Evolutionary conservation across 495 filamentous ascomycete genomes (phyloP), one percentile per base, ranked within the genome.

Genomic region (Lasiosphaeria miniovina): DNA sequence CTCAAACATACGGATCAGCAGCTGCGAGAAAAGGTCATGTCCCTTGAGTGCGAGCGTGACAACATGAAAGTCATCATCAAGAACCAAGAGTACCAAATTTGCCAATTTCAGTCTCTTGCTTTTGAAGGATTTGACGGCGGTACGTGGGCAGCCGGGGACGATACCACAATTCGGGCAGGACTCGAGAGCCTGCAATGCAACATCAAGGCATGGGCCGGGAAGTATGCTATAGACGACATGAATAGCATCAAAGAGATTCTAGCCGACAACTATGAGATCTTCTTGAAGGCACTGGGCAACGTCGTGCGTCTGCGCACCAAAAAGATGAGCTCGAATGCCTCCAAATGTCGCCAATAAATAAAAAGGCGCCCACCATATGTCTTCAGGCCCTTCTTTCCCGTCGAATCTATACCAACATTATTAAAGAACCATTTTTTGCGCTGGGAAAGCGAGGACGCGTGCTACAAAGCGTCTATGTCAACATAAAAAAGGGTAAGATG

Each of bases 401-500:
- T 49, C 43, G 36, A 36, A 33, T 49, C 5, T 57, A 57, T 45
- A 7, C 45, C 14, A 49, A 57, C 2, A 36, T 57, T 45, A 49
- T 57, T 34, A 48, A 5, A 34, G 8, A 31, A 35, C 54, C 54
- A 36, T 57, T 57, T n/a, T 57, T 57, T 49, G 54, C 36, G 9
- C 45, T 57, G 4, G 32, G 33, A 11, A 45, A 57, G 11, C 14
- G 12, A 7, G 45, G 43, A 5, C 32, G 36, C 12, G 14, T 11
- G 33, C 24, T 57, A 3, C 31, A 49, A 1, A 38, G 11, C 15
- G 43, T n/a, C 6, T 46, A 46, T n/a, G 15, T 14, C 5, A 2
- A 14, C 1, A 11, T 46, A 2, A 7, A 46, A n/a, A 11, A 46
- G 15, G 43, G 43, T 46, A 46, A 46, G 7, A n/a, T 46, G 0